phyloP scores from a whole-genome alignment of 371 early-diverging fungal species.

The Circinella minor region DNA sequence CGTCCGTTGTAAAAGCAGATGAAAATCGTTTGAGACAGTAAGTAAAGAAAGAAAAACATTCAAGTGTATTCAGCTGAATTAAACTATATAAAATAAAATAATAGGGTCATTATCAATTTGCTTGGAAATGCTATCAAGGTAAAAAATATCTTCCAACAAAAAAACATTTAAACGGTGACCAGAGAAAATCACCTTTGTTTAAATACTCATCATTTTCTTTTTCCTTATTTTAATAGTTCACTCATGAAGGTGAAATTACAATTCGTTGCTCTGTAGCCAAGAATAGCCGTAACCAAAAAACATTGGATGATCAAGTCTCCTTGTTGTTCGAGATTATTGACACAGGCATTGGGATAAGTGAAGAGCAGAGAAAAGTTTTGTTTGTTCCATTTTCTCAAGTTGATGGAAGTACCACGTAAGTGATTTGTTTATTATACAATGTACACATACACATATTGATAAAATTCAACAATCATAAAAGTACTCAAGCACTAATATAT shows the following conservation, averaged over 20 bases:
- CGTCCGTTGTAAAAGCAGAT: conserved; percentile 51
- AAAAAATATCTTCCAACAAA: not conserved
- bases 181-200: not conserved
- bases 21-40: conserved; percentile 47
- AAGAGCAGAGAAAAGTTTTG: conserved; percentile 58
- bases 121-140: conserved; percentile 48
- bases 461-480: too few species aligned
- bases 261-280: conserved; percentile 11
- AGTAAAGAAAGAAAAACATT: not conserved
- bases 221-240: conserved; percentile 7
- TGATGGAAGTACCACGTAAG: conserved; percentile 60
- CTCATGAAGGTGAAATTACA: conserved; percentile 5
- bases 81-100: not conserved
- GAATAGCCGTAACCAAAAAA: not conserved
- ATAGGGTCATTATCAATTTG: conserved; percentile 41
- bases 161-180: not conserved
- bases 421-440: not conserved
- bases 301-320: not conserved
- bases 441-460: too few species aligned
- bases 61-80: not conserved
- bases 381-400: conserved; percentile 66
- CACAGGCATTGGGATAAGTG: conserved; percentile 61
- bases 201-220: not conserved
- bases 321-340: conserved; percentile 49
- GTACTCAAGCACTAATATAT: not conserved